Percentiles rank a stretch among this genome's conserved stretches.
phyloP scores from a whole-genome alignment of 495 filamentous ascomycete species.

The Hypoxylon perforatum region DNA sequence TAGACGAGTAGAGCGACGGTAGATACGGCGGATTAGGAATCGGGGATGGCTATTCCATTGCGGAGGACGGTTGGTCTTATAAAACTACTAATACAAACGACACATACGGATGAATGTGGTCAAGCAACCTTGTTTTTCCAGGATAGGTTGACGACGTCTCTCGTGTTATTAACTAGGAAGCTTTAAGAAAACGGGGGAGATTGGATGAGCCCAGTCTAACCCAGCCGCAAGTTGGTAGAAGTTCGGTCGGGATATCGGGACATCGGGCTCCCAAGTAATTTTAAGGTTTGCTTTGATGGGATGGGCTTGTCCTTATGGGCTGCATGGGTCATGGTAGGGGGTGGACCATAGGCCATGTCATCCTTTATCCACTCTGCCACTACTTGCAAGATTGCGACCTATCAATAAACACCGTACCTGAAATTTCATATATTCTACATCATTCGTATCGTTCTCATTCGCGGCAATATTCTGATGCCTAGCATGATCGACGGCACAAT shows the following conservation, averaged over 20 bases:
- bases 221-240: slow-evolving; percentile 25
- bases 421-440: slow-evolving; percentile 2
- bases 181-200: slow-evolving; percentile 1
- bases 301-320: too few relatives aligned
- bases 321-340: too few relatives aligned
- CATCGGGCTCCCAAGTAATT: slow-evolving; percentile 36
- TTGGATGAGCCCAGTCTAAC: too few relatives aligned
- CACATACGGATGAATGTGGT: slow-evolving; percentile 17
- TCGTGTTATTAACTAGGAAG: slow-evolving; percentile 6
- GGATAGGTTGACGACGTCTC: slow-evolving; percentile 2
- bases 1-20: not conserved
- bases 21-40: not conserved
- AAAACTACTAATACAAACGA: slow-evolving; percentile 32
- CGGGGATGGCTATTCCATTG: slow-evolving; percentile 36
- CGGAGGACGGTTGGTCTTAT: slow-evolving; percentile 18
- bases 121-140: slow-evolving; percentile 6
- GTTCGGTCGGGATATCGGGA: slow-evolving; percentile 34
- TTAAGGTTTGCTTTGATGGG: slow-evolving; percentile 30
- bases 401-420: slow-evolving; percentile 27
- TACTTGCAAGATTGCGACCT: not conserved
- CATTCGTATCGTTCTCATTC: not conserved
- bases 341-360: slow-evolving; percentile 14
- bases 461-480: too few relatives aligned
- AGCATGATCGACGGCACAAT: too few relatives aligned
- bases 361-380: slow-evolving; percentile 8